A percentile compares a stretch with the other conserved stretches of the same genome.
Evolutionary conservation across 148 eudicot genomes (phyloP).

Genomic region (Rhododendron molle): DNA sequence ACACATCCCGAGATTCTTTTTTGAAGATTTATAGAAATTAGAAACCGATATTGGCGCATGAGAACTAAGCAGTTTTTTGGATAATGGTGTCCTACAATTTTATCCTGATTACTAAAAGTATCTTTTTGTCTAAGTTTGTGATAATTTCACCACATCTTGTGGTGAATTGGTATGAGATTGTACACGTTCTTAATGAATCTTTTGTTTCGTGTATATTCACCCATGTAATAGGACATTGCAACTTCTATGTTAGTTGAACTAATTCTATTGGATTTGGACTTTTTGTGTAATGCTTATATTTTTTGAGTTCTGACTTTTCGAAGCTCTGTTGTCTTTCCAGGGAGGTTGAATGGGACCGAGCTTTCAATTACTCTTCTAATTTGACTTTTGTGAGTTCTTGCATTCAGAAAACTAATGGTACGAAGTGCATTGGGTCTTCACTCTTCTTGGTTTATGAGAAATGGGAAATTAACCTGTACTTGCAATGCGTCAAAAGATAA

Average conservation of each 20-base stretch:
- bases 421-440: background rate
- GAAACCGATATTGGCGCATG: background rate
- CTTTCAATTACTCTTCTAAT: constrained; percentile 50
- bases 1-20: background rate
- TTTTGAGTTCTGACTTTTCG: background rate
- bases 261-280: background rate
- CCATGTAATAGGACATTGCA: background rate
- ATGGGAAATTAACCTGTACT: background rate
- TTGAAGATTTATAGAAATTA: background rate
- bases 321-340: constrained; percentile 22
- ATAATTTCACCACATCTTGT: background rate
- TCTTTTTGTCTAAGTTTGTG: background rate
- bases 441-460: background rate
- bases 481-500: background rate
- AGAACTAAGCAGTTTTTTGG: too few species aligned
- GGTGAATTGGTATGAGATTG: background rate
- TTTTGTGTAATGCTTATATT: background rate
- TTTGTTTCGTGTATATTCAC: background rate
- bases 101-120: background rate
- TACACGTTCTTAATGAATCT: background rate
- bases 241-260: background rate
- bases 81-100: background rate
- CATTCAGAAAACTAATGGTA: constrained; percentile 41
- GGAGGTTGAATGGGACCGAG: constrained; percentile 47
- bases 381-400: constrained; percentile 45